These are phyloP conservation scores for Quercus variabilis DNA, from an alignment of 306 rosid species.

Conservation along the genomic window DNA sequence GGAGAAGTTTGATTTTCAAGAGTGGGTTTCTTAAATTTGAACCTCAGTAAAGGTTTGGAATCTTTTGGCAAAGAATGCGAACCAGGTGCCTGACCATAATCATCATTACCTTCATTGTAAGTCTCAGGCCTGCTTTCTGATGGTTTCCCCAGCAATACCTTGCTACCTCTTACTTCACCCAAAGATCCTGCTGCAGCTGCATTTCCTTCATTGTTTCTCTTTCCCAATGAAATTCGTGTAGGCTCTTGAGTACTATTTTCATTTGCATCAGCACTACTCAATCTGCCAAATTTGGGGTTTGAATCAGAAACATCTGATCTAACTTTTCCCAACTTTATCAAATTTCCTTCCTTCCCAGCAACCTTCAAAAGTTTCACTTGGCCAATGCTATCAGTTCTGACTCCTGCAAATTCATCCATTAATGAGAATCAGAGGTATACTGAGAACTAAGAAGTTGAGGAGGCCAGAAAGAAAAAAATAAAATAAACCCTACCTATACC, in stretches of 20 bases:
- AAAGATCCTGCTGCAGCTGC: slow-evolving; percentile 26
- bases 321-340: slow-evolving; percentile 70
- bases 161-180: slow-evolving; percentile 44
- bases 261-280: slow-evolving; percentile 45
- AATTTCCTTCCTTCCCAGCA: slow-evolving; percentile 65
- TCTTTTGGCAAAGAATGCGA: slow-evolving; percentile 70
- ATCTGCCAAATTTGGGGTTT: slow-evolving; percentile 37
- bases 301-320: slow-evolving; percentile 51
- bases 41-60: slow-evolving; percentile 64
- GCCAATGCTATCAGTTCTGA: slow-evolving; percentile 39
- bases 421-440: background rate
- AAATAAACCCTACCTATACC: slow-evolving; percentile 37
- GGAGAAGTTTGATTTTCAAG: slow-evolving; percentile 61
- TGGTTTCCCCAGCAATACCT: slow-evolving; percentile 44
- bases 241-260: slow-evolving; percentile 39
- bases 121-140: slow-evolving; percentile 54
- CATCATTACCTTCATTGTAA: slow-evolving; percentile 40
- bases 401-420: slow-evolving; percentile 39
- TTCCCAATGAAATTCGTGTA: slow-evolving; percentile 32
- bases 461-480: background rate
- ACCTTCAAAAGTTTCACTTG: slow-evolving; percentile 55
- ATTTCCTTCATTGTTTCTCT: slow-evolving; percentile 41
- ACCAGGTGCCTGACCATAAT: slow-evolving; percentile 35
- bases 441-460: background rate
- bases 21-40: slow-evolving; percentile 78